Evolutionary conservation across 352 stramenopile species (phyloP).

Genomic region (Phytophthora pini): DNA sequence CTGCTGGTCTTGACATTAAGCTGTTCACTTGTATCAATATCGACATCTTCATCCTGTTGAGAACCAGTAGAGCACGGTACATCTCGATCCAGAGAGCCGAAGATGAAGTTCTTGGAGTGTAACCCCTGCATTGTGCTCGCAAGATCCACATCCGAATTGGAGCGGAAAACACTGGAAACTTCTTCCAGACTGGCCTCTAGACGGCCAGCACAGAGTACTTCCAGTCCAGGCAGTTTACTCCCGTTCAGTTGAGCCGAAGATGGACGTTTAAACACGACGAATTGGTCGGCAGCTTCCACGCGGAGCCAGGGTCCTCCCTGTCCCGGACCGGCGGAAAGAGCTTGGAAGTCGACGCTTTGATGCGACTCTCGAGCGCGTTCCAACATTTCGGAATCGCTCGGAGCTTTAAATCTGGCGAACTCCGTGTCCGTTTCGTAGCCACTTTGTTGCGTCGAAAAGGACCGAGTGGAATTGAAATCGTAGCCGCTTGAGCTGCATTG

Average conservation of each 20-base stretch:
- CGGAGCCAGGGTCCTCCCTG: constrained; percentile 27
- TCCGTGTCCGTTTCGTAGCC: background rate
- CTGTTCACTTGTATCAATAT: constrained; percentile 19
- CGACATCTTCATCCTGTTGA: constrained; percentile 5
- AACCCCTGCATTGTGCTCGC: constrained; percentile 40
- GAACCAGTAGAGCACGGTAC: constrained; percentile 18
- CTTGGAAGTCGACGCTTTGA: constrained; percentile 28
- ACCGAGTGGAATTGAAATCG: background rate
- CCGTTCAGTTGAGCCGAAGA: background rate
- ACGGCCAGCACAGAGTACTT: constrained; percentile 40
- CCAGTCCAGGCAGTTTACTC: constrained; percentile 19
- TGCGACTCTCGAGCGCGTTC: constrained; percentile 32
- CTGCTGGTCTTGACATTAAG: constrained; percentile 46
- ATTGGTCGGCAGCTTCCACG: constrained; percentile 28
- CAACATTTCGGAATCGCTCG: constrained; percentile 25
- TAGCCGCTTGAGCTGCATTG: constrained; percentile 10
- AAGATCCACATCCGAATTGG: constrained; percentile 25
- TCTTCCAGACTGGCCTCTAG: constrained; percentile 43
- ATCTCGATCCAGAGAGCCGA: constrained; percentile 39
- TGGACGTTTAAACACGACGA: constrained; percentile 35
- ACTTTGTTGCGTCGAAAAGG: constrained; percentile 23
- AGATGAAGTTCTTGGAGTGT: constrained; percentile 44
- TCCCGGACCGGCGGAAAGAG: constrained; percentile 28
- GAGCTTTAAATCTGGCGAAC: constrained; percentile 6
- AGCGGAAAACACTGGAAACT: constrained; percentile 27